Evolutionary conservation across 192 early-diverging fungal species (phyloP).

Genomic region (Entomortierella beljakovae): DNA sequence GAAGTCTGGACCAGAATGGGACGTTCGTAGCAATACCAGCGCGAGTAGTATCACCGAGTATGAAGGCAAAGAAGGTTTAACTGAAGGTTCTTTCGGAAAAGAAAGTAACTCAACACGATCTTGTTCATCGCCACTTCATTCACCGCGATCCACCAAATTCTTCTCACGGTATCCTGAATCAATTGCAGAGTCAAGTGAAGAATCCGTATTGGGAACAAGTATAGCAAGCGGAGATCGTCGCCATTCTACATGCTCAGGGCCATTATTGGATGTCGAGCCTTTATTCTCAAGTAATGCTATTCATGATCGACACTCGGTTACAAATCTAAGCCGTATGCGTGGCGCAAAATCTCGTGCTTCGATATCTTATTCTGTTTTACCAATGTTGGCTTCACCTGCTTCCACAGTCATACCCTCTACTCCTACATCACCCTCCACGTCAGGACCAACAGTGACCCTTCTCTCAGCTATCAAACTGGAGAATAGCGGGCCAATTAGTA

Average conservation of each 20-base stretch:
- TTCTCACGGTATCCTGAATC: neutral
- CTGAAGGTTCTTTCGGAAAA: no score
- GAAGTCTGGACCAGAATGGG: constrained; percentile 17
- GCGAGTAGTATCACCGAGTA: neutral
- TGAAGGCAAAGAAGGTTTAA: neutral
- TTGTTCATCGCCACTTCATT: neutral
- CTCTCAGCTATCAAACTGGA: neutral
- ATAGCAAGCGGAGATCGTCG: neutral
- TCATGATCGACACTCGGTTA: neutral
- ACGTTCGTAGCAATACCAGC: neutral
- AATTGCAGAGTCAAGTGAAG: no score
- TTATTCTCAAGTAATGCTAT: neutral
- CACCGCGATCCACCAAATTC: neutral
- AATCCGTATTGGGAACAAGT: neutral
- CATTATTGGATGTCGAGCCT: neutral
- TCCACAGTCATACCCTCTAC: neutral
- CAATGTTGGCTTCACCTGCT: constrained; percentile 6
- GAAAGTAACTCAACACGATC: neutral
- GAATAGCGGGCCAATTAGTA: neutral
- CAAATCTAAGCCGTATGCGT: constrained; percentile 12
- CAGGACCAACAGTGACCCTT: neutral
- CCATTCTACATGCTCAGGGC: constrained; percentile 1
- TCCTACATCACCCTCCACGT: neutral
- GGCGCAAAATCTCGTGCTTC: constrained; percentile 39
- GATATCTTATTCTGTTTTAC: constrained; percentile 19